Conservation (phyloP, 257 asterid genomes). For the Vinca minor region DNA sequence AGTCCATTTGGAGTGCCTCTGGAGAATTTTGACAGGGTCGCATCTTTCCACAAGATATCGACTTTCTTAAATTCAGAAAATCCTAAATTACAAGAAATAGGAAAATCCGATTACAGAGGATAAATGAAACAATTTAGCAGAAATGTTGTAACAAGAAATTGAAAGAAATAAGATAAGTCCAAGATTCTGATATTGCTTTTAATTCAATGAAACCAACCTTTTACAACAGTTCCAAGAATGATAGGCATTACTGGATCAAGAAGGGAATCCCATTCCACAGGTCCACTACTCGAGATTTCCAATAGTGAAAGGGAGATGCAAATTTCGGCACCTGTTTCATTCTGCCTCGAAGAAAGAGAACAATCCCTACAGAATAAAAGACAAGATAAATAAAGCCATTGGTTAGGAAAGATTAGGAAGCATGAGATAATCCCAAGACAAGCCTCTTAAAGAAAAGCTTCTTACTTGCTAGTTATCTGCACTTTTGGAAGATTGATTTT, state of each 20-base stretch:
- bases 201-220: constrained; percentile 45
- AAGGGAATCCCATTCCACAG: constrained; percentile 33
- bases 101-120: neutral
- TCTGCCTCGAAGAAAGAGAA: constrained; percentile 31
- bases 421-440: neutral
- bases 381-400: constrained; percentile 10
- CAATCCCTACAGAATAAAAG: constrained; percentile 44
- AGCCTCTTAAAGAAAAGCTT: constrained; percentile 12
- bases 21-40: constrained; percentile 27
- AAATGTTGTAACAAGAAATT: neutral
- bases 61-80: constrained; percentile 69
- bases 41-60: constrained; percentile 70
- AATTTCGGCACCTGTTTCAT: constrained; percentile 23
- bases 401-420: neutral
- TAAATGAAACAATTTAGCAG: too few relatives aligned
- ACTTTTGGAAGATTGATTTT: constrained; percentile 45
- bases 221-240: constrained; percentile 66
- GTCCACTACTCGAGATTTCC: constrained; percentile 25
- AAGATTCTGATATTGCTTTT: neutral
- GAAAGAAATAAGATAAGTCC: neutral
- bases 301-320: constrained; percentile 56
- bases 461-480: constrained; percentile 58
- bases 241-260: constrained; percentile 60
- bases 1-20: constrained; percentile 42
- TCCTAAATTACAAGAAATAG: constrained; percentile 34